These are phyloP conservation scores for Penicillium hordei DNA, from an alignment of 2,329 filamentous ascomycete species.

Conservation along the genomic window DNA sequence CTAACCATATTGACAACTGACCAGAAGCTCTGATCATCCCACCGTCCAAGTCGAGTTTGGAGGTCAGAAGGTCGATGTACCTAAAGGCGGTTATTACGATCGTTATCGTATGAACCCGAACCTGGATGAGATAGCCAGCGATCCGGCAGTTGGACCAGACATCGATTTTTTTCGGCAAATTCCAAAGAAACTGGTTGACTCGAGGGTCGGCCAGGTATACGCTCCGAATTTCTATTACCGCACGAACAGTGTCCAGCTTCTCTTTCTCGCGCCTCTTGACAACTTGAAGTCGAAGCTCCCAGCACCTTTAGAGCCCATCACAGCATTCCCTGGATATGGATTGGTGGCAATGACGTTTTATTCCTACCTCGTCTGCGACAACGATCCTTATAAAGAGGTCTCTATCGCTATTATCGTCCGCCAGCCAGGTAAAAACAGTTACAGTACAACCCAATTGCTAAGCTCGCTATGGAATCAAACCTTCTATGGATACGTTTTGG, in stretches of 20 bases:
- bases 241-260: constrained; percentile 14
- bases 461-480: constrained; percentile 16
- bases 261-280: constrained; percentile 11
- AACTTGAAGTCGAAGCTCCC: constrained; percentile 13
- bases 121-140: constrained; percentile 14
- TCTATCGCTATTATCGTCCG: constrained; percentile 16
- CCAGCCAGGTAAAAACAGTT: constrained; percentile 13
- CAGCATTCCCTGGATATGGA: constrained; percentile 14
- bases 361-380: constrained; percentile 16
- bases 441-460: constrained; percentile 14
- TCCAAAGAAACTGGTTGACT: constrained; percentile 16
- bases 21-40: too few relatives aligned
- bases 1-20: too few relatives aligned
- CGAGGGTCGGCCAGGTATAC: constrained; percentile 15
- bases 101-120: constrained; percentile 19
- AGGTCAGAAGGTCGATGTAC: constrained; percentile 12
- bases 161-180: constrained; percentile 10
- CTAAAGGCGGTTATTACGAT: constrained; percentile 2
- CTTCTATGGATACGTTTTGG: constrained; percentile 17
- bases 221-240: constrained; percentile 18
- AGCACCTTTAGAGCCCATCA: constrained; percentile 16
- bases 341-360: constrained; percentile 17
- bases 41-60: too few relatives aligned
- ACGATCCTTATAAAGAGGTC: constrained; percentile 18
- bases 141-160: constrained; percentile 10